Base-by-base conservation (phyloP, 495 filamentous ascomycete genomes). In the Penicillium odoratum region DNA sequence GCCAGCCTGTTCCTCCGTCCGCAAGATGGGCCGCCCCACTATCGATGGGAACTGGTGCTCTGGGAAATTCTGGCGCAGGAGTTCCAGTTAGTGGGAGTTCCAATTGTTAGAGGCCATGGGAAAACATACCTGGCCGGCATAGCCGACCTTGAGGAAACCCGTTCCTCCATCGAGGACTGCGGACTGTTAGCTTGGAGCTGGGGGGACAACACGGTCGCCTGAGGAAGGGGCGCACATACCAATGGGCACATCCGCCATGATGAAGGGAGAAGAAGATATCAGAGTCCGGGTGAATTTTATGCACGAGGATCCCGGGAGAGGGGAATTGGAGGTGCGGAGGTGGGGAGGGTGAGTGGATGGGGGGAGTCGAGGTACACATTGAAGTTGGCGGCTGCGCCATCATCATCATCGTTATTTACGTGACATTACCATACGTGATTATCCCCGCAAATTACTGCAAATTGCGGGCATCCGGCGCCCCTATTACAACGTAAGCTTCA, bases 161-260 rank as follows among this genome's bases (percentile, higher is more conserved):
- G 94, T 98, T 77, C 94, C 94, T 84, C 95, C 95, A 85, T 98
- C 94, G 84, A 98, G 93, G 70, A 98, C 94, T 98, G 72, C 57
- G 58, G 57, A 58, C 47, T 70, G 66, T 70, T 69, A 68, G 65
- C 59, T 66, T 64, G 57, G 59, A 67, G 53, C 68, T 61, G 59
- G 62, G 28, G 46, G 56, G 55, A 58, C 56, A 69, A 60, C 64
- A 64, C 63, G 61, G 61, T 62, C 44, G 60, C 53, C 54, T 57
- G 62, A 57, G 61, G 56, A 51, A 50, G 47, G 58, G 55, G 52
- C 57, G 63, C 34, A 61, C 62, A 70, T 81, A 88, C 86, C 86
- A 78, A 89, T 88, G 72, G 86, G 86, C 77, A 85, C 80, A 67
- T 89, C 85, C 66, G 85, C 82, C 87, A 89, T 89, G 65, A 54